Base-by-base conservation (phyloP, 2,329 filamentous ascomycete species). In the Tolypocladium paradoxum region DNA sequence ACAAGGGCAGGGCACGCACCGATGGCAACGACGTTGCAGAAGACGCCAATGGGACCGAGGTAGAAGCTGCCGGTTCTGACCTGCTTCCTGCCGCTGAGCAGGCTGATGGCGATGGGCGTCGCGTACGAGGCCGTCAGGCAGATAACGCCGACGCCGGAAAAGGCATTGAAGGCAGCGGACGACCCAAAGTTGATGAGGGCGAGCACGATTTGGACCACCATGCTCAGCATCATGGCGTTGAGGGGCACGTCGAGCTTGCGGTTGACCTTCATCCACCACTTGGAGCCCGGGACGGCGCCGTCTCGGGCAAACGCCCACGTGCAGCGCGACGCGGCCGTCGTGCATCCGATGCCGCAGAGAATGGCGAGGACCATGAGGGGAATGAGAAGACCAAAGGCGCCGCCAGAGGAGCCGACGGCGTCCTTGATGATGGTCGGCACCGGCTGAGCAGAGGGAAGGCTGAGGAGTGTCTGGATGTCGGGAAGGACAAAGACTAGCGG, bases 191-290 rank as follows among this genome's bases (percentile, higher is more conserved):
- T 86, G 65, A 88, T 81, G 60, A 83, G 63, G 34, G 81, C 84
- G 6, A 88, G 77, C 16, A 79, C 50, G 53, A 87, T 75, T 67
- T 87, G 77, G 31, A 87, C 72, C 4, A 69, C 76, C 79, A 85
- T 85, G 62, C 77, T 81, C 53, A 87, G 76, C 79, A 87, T 83
- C 83, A 87, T 87, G 57, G 82, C 83, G 64, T 87, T 87, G 53
- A 87, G 61, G 0, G 84, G 84, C 4, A 87, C 76, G 56, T 85
- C 83, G 0, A 86, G 73, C 54, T 73, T 79, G 48, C 68, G 68
- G 72, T 87, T 79, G 59, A 88, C 78, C 56, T 75, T 65, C 63
- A 78, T 79, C 82, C 83, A 87, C 70, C 66, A 71, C 53, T 71
- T 69, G 53, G 80, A 79, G 18, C 82, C 83, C 24, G 84, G 84